Evolutionary conservation across 2,329 filamentous ascomycete genomes (phyloP).

Genomic region (Metarhizium rileyi): DNA sequence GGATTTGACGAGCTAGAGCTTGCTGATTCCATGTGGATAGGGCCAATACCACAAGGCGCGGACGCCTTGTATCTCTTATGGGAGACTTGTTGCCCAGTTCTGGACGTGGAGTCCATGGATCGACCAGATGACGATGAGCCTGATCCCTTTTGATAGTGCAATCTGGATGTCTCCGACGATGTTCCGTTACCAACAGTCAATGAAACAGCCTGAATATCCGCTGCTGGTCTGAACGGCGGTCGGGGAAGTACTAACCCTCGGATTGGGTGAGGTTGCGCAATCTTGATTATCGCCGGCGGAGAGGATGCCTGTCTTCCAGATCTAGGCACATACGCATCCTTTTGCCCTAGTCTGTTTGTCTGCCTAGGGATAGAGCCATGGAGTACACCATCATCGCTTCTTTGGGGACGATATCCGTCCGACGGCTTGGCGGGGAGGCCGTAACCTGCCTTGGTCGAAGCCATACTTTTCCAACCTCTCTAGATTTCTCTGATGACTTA

Average conservation of each 20-base stretch:
- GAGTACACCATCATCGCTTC: slow-evolving; percentile 13
- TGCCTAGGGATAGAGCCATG: slow-evolving; percentile 15
- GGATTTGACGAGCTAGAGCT: slow-evolving; percentile 30
- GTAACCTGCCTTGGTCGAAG: slow-evolving; percentile 30
- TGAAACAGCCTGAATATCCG: slow-evolving; percentile 31
- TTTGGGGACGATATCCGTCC: slow-evolving; percentile 23
- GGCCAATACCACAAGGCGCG: slow-evolving; percentile 29
- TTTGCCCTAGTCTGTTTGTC: slow-evolving; percentile 13
- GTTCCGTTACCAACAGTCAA: slow-evolving; percentile 27
- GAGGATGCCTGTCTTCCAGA: slow-evolving; percentile 10
- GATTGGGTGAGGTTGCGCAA: slow-evolving; percentile 13
- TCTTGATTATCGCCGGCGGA: slow-evolving; percentile 13
- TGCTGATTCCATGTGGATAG: slow-evolving; percentile 23
- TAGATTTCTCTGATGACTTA: slow-evolving; percentile 8
- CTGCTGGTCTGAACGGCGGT: slow-evolving; percentile 11
- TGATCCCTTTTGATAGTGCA: slow-evolving; percentile 22
- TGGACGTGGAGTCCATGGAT: slow-evolving; percentile 29
- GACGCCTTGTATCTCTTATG: background rate
- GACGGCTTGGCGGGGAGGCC: slow-evolving; percentile 30
- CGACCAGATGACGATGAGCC: slow-evolving; percentile 24
- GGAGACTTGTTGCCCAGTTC: background rate
- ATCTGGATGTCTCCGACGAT: slow-evolving; percentile 20
- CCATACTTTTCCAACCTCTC: slow-evolving; percentile 29
- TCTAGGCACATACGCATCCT: slow-evolving; percentile 11
- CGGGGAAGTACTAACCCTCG: slow-evolving; percentile 18